These are phyloP conservation scores for Calonectria pteridis DNA, from an alignment of 2,329 filamentous ascomycete genomes.

Conservation along the genomic window DNA sequence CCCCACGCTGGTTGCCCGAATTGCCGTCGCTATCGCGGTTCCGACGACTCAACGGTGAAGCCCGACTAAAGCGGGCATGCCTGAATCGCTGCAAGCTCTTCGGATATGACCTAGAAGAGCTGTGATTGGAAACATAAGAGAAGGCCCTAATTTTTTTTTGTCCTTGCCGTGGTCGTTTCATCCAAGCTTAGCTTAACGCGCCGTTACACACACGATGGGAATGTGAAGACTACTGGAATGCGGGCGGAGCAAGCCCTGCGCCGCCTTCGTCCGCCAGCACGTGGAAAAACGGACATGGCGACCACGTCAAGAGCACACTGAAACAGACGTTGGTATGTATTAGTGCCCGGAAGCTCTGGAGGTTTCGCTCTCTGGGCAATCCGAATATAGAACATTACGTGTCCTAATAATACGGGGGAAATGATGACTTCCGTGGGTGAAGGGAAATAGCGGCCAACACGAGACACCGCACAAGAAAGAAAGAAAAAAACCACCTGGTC, in stretches of 20 bases:
- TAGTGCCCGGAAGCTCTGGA: neutral
- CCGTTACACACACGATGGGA: neutral
- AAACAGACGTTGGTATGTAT: constrained; percentile 7
- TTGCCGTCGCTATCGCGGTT: neutral
- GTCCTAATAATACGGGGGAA: constrained; percentile 4
- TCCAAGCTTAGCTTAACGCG: constrained; percentile 1
- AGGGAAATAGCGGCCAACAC: constrained; percentile 8
- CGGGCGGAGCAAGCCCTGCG: constrained; percentile 6
- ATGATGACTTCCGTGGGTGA: neutral
- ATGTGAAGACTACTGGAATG: constrained; percentile 1
- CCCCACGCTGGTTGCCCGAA: neutral
- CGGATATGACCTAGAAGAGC: constrained; percentile 30
- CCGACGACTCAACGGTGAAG: constrained; percentile 3
- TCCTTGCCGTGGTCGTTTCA: constrained; percentile 16
- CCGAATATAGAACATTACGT: constrained; percentile 22
- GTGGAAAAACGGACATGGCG: constrained; percentile 8
- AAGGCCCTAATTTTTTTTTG: constrained; percentile 16
- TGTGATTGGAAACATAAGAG: neutral
- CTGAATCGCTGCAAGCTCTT: constrained; percentile 15
- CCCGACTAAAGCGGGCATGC: constrained; percentile 1
- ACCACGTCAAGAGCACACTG: neutral
- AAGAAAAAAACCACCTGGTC: neutral
- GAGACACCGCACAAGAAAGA: constrained; percentile 6
- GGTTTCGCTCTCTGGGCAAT: neutral
- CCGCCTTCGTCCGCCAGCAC: constrained; percentile 13